These are phyloP conservation scores for Flaveria floridana DNA, from an alignment of 140 eudicot species.

Conservation along the genomic window DNA sequence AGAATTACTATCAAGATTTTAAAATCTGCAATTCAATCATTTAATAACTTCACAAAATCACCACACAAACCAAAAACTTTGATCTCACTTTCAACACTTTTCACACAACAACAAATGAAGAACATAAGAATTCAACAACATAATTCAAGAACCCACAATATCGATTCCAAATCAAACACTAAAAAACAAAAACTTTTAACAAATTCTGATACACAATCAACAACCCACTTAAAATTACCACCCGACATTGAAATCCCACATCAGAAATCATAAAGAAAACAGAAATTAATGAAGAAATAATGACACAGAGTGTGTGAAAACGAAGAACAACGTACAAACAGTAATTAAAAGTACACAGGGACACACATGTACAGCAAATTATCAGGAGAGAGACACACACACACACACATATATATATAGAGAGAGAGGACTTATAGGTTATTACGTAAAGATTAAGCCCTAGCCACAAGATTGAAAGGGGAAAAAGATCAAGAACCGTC, in stretches of 20 bases:
- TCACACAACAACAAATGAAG: neutral
- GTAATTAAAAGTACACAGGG: slow-evolving; percentile 25
- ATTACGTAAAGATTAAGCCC: slow-evolving; percentile 38
- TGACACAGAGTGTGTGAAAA: slow-evolving; percentile 29
- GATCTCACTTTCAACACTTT: neutral
- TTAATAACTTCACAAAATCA: neutral
- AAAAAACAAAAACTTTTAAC: slow-evolving; percentile 27
- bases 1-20: neutral
- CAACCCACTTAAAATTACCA: slow-evolving; percentile 29
- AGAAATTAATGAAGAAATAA: slow-evolving; percentile 16
- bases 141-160: slow-evolving; percentile 25
- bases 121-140: slow-evolving; percentile 19
- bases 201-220: slow-evolving; percentile 13
- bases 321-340: slow-evolving; percentile 32
- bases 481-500: slow-evolving; percentile 35
- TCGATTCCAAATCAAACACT: slow-evolving; percentile 20
- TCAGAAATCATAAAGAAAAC: slow-evolving; percentile 16
- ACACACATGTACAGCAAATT: slow-evolving; percentile 31
- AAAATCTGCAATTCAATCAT: slow-evolving; percentile 15
- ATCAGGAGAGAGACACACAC: slow-evolving; percentile 23
- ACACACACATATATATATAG: neutral
- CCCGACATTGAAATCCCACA: slow-evolving; percentile 24
- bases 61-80: slow-evolving; percentile 5
- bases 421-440: neutral
- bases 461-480: slow-evolving; percentile 39